Evolutionary conservation across 352 stramenopile species (phyloP).

Genomic region (Pythium aquatile): DNA sequence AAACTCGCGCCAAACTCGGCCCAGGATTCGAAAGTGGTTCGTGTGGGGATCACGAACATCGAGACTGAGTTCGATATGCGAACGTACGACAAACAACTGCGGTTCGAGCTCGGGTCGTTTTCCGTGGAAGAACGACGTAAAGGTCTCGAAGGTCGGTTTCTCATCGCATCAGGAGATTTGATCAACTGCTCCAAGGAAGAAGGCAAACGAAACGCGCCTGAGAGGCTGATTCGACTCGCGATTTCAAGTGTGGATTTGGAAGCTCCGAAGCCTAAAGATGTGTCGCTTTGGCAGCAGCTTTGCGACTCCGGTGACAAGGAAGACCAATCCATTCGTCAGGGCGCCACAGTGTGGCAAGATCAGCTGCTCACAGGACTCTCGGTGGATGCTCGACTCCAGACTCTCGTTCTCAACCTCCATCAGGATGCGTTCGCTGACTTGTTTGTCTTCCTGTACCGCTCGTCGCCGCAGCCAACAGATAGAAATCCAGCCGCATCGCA

Average conservation of each 20-base stretch:
- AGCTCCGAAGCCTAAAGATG: slow-evolving; percentile 59
- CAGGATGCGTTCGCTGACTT: slow-evolving; percentile 75
- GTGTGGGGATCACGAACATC: slow-evolving; percentile 55
- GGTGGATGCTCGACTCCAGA: slow-evolving; percentile 65
- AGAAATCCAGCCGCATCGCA: background rate
- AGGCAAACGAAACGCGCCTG: background rate
- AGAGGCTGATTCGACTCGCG: slow-evolving; percentile 63
- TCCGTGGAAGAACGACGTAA: slow-evolving; percentile 53
- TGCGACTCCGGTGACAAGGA: background rate
- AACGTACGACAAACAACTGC: slow-evolving; percentile 63
- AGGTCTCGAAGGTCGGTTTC: slow-evolving; percentile 13
- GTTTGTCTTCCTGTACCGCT: slow-evolving; percentile 72
- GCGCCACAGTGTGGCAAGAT: slow-evolving; percentile 73
- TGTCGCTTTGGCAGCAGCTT: slow-evolving; percentile 41
- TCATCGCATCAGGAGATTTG: slow-evolving; percentile 57
- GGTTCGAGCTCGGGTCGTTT: slow-evolving; percentile 74
- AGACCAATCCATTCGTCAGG: background rate
- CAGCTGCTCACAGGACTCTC: slow-evolving; percentile 65
- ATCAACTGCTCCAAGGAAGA: background rate
- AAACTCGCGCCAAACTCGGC: slow-evolving; percentile 14
- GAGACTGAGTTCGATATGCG: slow-evolving; percentile 58
- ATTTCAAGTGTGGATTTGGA: slow-evolving; percentile 74
- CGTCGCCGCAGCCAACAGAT: background rate
- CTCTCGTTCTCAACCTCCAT: slow-evolving; percentile 72
- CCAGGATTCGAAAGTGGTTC: slow-evolving; percentile 40